These are phyloP conservation scores for Apiotrichum laibachii DNA, from an alignment of 1,284 basidiomycete species.

Conservation along the genomic window DNA sequence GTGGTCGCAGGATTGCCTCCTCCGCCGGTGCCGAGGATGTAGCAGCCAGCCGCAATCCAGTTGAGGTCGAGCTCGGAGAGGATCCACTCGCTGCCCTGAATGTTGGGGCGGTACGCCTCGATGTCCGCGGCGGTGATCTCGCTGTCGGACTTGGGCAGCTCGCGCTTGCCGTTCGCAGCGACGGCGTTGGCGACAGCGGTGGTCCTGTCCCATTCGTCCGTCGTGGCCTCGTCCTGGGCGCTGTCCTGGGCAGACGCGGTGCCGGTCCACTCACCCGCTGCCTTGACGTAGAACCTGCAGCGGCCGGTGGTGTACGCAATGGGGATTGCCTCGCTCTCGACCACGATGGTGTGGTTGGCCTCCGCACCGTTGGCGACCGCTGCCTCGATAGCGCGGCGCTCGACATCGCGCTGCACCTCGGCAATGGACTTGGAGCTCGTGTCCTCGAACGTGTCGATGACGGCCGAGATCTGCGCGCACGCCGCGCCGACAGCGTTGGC, in stretches of 20 bases:
- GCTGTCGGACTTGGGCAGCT: slow-evolving; percentile 7
- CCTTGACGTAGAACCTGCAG: slow-evolving; percentile 46
- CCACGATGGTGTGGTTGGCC: slow-evolving; percentile 51
- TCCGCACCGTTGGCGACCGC: slow-evolving; percentile 56
- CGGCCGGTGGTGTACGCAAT: slow-evolving; percentile 40
- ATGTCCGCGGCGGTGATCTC: slow-evolving; percentile 17
- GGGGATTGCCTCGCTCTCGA: slow-evolving; percentile 53
- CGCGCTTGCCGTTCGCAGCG: slow-evolving; percentile 12
- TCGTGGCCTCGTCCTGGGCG: background rate
- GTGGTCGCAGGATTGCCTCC: slow-evolving; percentile 33
- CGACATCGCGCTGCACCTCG: slow-evolving; percentile 47
- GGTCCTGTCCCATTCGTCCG: slow-evolving; percentile 2
- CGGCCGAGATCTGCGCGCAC: slow-evolving; percentile 41
- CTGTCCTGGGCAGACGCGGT: background rate
- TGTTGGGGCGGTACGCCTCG: slow-evolving; percentile 29
- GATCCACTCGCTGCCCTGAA: slow-evolving; percentile 32
- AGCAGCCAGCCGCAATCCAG: slow-evolving; percentile 41
- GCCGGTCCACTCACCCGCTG: slow-evolving; percentile 43
- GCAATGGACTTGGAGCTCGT: slow-evolving; percentile 12
- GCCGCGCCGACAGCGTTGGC: slow-evolving; percentile 60
- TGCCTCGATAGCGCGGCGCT: slow-evolving; percentile 54
- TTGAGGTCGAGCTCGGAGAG: slow-evolving; percentile 42
- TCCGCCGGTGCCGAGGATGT: slow-evolving; percentile 45
- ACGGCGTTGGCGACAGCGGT: background rate
- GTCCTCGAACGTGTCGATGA: slow-evolving; percentile 43